Base-by-base conservation (phyloP, 2,329 filamentous ascomycete species). In the Pestalotiopsis sp. region DNA sequence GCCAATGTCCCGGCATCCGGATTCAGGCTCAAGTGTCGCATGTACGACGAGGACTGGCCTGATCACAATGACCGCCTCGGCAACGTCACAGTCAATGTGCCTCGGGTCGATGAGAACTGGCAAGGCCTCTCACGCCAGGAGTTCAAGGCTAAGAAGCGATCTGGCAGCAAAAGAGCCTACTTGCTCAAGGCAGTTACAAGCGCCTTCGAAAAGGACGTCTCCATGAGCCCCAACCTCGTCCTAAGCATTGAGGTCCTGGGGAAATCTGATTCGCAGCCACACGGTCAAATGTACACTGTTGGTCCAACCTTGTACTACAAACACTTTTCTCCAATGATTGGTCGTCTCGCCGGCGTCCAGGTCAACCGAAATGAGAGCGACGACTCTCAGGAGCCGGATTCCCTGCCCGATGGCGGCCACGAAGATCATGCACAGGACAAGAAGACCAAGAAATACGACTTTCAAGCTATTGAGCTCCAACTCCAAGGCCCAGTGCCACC, bases 391-490 rank as follows among this genome's bases (percentile, higher is more conserved):
- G 75, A 75, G 41, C 78, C 78, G 9, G 73, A 77, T 1, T 11
- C 14, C 7, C n/a, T 17, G 17, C 69, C 56, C 12, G 39, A 36
- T 31, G 23, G 31, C 25, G 45, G 62, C 13, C 12, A 45, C 27
- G 17, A 39, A 39, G 52, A 63, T 23, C n/a, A 80, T 72, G 78
- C 81, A 69, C 82, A 81, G 52, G 87, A 88, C 68, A 85, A 84
- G 69, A 85, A 85, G 71, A 85, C 89, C 2, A 87, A 92, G 75
- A 91, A 90, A 83, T 95, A 95, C 77, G 93, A 96, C 91, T 98
- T 98, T 81, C 95, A 97, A 85, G 93, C 95, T 52, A 95, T 94
- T 78, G 92, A 98, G 79, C 90, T 98, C 75, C 95, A 98, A 78
- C 86, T 98, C 7, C 85, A 88, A 60, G 95, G 95, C 0, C 95